phyloP scores from a whole-genome alignment of 2,329 filamentous ascomycete species.

The Epichloe bromicola region DNA sequence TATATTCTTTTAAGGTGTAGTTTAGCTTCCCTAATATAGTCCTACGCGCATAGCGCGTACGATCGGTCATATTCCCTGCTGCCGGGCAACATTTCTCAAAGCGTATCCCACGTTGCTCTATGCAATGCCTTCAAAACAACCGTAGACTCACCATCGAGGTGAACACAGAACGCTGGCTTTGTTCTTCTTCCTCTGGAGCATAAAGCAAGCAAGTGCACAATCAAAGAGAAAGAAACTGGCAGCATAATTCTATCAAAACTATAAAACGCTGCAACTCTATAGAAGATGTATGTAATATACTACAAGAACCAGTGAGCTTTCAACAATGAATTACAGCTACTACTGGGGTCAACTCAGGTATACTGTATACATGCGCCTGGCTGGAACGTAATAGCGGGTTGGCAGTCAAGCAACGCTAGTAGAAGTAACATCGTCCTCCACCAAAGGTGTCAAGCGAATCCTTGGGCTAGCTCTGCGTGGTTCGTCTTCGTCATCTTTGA shows the following conservation, averaged over 20 bases:
- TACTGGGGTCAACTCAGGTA: background rate
- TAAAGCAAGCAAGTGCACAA: too few species aligned
- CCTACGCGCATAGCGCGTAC: too few species aligned
- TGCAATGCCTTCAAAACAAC: too few species aligned
- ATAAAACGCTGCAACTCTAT: background rate
- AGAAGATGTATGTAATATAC: background rate
- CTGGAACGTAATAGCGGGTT: background rate
- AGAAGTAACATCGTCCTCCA: background rate
- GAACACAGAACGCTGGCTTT: too few species aligned
- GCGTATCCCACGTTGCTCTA: too few species aligned
- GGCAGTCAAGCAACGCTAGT: background rate
- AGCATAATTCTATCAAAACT: background rate
- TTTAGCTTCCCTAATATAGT: too few species aligned
- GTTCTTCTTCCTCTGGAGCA: too few species aligned
- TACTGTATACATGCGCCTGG: background rate
- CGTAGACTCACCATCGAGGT: too few species aligned
- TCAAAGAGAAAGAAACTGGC: background rate
- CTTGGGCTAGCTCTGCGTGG: slow-evolving; percentile 20
- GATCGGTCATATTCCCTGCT: too few species aligned
- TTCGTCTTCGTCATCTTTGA: slow-evolving; percentile 35
- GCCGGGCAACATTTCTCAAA: too few species aligned
- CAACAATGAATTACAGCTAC: background rate
- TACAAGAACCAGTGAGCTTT: background rate
- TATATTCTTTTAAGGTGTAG: too few species aligned
- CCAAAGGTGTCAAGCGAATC: slow-evolving; percentile 11